Conservation (phyloP, 805 yeast species). For the Cephaloascus fragrans region DNA sequence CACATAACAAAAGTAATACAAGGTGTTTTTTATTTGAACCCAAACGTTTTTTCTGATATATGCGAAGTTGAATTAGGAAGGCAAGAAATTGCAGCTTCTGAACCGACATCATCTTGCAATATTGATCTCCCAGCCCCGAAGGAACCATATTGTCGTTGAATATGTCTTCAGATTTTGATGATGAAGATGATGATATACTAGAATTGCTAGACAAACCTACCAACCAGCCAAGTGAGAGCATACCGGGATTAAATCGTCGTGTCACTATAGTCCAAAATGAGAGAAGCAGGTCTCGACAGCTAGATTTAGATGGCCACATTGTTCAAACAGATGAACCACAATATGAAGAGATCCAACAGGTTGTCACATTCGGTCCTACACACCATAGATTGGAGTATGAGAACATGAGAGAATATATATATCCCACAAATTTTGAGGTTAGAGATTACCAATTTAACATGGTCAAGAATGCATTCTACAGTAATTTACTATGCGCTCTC, state of each 20-base stretch:
- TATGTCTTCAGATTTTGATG: not conserved
- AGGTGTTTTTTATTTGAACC: too few relatives aligned
- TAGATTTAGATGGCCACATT: constrained; percentile 12
- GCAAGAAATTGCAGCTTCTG: too few relatives aligned
- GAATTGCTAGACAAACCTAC: not conserved
- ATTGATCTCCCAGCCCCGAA: too few relatives aligned
- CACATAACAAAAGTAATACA: too few relatives aligned
- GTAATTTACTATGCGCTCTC: constrained; percentile 76
- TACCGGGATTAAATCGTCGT: constrained; percentile 14
- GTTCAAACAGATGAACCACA: constrained; percentile 3
- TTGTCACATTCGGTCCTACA: constrained; percentile 22
- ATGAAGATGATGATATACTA: not conserved
- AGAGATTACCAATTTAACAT: constrained; percentile 88
- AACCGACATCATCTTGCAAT: too few relatives aligned
- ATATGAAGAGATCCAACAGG: constrained; percentile 14
- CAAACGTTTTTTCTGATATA: too few relatives aligned
- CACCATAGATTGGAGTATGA: constrained; percentile 39
- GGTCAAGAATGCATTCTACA: constrained; percentile 58
- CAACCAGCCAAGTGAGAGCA: not conserved
- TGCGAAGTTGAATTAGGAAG: too few relatives aligned
- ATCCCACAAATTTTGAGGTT: constrained; percentile 77
- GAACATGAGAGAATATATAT: constrained; percentile 42
- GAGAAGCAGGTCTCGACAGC: constrained; percentile 10
- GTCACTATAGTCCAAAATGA: constrained; percentile 1
- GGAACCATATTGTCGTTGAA: not conserved